Evolutionary conservation across 257 asterid species (phyloP).

Genomic region (Ocimum tenuiflorum): DNA sequence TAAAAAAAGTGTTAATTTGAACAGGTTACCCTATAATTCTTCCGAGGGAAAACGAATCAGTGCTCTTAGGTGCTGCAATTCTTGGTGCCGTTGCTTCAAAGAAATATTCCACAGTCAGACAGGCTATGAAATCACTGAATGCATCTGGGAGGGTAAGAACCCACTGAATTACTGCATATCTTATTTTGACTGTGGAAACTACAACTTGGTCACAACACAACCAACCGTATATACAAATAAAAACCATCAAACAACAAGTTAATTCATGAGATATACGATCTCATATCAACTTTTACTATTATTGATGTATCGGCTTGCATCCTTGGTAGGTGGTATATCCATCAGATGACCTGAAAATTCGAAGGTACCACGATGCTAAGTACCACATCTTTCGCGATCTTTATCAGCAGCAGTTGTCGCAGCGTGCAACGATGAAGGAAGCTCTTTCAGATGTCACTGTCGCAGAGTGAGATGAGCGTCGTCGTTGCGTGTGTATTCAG

Average conservation of each 20-base stretch:
- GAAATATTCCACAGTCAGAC: constrained; percentile 52
- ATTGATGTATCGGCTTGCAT: no score
- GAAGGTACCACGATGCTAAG: constrained; percentile 80
- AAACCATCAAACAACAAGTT: background rate
- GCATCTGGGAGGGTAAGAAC: constrained; percentile 81
- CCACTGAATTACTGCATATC: background rate
- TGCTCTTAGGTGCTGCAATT: constrained; percentile 93
- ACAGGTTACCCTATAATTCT: constrained; percentile 79
- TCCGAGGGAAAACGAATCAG: constrained; percentile 89
- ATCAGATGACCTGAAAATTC: constrained; percentile 58
- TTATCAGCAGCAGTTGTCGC: constrained; percentile 68
- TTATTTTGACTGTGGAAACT: background rate
- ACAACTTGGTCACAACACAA: background rate
- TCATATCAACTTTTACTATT: no score
- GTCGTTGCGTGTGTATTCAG: background rate
- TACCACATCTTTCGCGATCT: constrained; percentile 70
- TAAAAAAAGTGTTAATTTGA: constrained; percentile 13
- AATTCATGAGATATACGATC: background rate
- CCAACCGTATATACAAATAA: background rate
- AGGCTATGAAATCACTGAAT: constrained; percentile 85
- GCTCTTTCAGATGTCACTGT: constrained; percentile 62
- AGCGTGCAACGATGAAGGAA: constrained; percentile 64
- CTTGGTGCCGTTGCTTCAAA: constrained; percentile 97
- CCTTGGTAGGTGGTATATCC: constrained; percentile 65
- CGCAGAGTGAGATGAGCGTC: constrained; percentile 25